Base-by-base conservation (phyloP, 2,329 filamentous ascomycete genomes). In the Cladophialophora exuberans region DNA sequence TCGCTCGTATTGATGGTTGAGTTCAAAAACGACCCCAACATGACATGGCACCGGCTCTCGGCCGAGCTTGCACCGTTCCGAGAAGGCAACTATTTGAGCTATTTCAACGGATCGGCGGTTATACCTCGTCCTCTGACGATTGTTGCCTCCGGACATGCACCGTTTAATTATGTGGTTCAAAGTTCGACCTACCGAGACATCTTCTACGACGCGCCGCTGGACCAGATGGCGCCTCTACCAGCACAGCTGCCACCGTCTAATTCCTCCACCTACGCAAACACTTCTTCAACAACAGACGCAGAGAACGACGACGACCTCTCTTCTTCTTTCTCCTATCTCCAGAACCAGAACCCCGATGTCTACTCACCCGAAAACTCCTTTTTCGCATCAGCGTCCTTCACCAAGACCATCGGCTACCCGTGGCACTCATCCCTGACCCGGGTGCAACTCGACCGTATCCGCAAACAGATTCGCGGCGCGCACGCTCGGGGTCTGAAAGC, bases 371-470 rank as follows among this genome's bases (percentile, higher is more conserved):
- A 73, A 11, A 84, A 83, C 63, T 81, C 78, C 30, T 82, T 79
- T 70, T 84, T 83, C 66, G 82, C 82, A 11, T 80, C 76, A 4
- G 74, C 77, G 6, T 79, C 77, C 3, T 82, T 84, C 65, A 70
- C 67, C 9, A 57, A 30, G 5, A 67, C 76, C 5, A 72, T 84
- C 30, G 54, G 56, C 6, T 22, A 43, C 25, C 26, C 43, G n/a
- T 54, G 51, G 51, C 31, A 39, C 41, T 77, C 80, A 20, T 72
- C 68, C 3, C 67, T 83, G 10, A 45, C 39, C 0, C 48, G 67
- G 1, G 52, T 62, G 2, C 80, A 84, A 61, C 66, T 79, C 44
- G 60, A 73, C 0, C 65, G 69, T 5, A 72, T 85, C 57, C 70
- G 79, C 23, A 69, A 70, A 2, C 81, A 84, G 63, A 76, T 84